Conservation (phyloP, 1,139 yeast species). For the Suhomyces chickasaworum region DNA sequence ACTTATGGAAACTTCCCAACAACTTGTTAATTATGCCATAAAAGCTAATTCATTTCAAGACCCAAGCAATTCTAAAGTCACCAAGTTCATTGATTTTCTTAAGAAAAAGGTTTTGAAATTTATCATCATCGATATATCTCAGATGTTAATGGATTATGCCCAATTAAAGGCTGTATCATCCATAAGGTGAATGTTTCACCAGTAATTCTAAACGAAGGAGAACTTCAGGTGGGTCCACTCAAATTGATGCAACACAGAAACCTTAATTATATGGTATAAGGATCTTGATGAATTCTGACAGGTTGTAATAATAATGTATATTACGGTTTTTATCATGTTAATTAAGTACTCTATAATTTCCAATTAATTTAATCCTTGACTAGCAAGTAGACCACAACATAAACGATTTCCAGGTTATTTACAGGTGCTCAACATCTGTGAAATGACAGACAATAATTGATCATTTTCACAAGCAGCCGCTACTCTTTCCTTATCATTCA, state of each 20-base stretch:
- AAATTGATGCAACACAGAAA: not conserved
- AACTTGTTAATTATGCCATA: slow-evolving; percentile 21
- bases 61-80: slow-evolving; percentile 21
- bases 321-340: slow-evolving; percentile 8
- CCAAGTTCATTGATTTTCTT: slow-evolving; percentile 40
- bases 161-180: slow-evolving; percentile 25
- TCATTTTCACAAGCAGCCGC: slow-evolving; percentile 99
- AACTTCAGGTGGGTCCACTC: too few species aligned
- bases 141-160: slow-evolving; percentile 41
- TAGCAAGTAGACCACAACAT: not conserved
- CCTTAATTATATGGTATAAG: not conserved
- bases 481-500: slow-evolving; percentile 95
- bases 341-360: slow-evolving; percentile 3
- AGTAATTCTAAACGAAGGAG: too few species aligned
- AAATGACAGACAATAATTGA: slow-evolving; percentile 82
- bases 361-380: not conserved
- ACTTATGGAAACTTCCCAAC: slow-evolving; percentile 17
- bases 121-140: slow-evolving; percentile 41
- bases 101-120: slow-evolving; percentile 40
- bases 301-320: slow-evolving; percentile 12
- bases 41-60: slow-evolving; percentile 19
- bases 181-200: not conserved
- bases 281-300: not conserved
- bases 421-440: slow-evolving; percentile 89
- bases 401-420: slow-evolving; percentile 18